phyloP scores from a whole-genome alignment of 1,284 basidiomycete species.

The Trichosporon sp. region DNA sequence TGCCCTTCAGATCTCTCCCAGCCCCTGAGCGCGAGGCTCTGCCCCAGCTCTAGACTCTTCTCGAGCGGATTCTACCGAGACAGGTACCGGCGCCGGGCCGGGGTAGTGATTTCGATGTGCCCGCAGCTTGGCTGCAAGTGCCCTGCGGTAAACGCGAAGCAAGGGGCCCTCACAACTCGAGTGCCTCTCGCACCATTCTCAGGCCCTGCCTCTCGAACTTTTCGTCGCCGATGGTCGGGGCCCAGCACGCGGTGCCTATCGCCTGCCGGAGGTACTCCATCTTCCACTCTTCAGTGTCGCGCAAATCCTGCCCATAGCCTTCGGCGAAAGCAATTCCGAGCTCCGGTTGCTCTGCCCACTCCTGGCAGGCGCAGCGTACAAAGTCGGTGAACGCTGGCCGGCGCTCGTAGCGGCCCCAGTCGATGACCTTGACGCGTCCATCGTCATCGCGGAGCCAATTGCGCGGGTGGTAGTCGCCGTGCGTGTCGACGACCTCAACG shows the following conservation, averaged over 20 bases:
- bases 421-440: not conserved
- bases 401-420: not conserved
- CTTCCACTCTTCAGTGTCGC: not conserved
- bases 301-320: not conserved
- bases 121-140: too few relatives aligned
- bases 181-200: not conserved
- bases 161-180: not conserved
- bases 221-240: not conserved
- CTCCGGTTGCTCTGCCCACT: not conserved
- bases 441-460: not conserved
- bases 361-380: not conserved
- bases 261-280: slow-evolving; percentile 1
- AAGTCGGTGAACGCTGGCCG: slow-evolving; percentile 3
- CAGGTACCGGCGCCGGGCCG: not conserved
- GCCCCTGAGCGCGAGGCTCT: too few relatives aligned
- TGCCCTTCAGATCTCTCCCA: not conserved
- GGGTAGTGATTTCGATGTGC: not conserved
- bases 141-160: too few relatives aligned
- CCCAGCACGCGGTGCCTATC: not conserved
- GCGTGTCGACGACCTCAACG: not conserved
- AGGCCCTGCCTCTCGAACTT: not conserved
- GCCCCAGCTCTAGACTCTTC: too few relatives aligned
- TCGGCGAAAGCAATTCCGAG: not conserved
- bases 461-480: slow-evolving; percentile 2
- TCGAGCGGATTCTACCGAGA: not conserved